These are phyloP conservation scores for Hirschfeldia incana DNA, from an alignment of 345 rosid genomes.

Conservation along the genomic window DNA sequence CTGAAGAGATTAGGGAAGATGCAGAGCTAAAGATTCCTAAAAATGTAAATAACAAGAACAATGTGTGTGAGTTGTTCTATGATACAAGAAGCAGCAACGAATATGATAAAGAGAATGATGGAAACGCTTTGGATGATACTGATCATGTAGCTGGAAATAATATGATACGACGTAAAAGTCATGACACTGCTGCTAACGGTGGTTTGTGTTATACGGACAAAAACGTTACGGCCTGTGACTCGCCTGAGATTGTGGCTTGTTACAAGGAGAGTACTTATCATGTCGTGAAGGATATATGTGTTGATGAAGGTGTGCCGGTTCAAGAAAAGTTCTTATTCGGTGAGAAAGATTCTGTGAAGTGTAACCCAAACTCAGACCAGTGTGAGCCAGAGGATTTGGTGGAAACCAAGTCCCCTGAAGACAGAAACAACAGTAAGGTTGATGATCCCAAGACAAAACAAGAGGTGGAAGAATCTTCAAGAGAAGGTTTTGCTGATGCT, in stretches of 20 bases:
- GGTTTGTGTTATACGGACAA: conserved; percentile 56
- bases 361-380: conserved; percentile 17
- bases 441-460: neutral
- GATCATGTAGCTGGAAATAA: conserved; percentile 5
- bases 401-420: conserved; percentile 26
- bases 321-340: conserved; percentile 58
- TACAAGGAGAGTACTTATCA: conserved; percentile 58
- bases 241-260: conserved; percentile 71
- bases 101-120: conserved; percentile 28
- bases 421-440: neutral
- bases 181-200: conserved; percentile 14
- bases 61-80: conserved; percentile 27
- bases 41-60: conserved; percentile 18
- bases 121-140: neutral
- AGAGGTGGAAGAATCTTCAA: conserved; percentile 32
- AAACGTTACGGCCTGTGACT: conserved; percentile 50
- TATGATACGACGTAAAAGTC: neutral
- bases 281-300: conserved; percentile 72
- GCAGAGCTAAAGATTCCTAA: conserved; percentile 34
- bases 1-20: conserved; percentile 41
- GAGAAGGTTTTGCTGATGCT: conserved; percentile 30
- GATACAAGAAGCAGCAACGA: conserved; percentile 38
- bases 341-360: conserved; percentile 41
- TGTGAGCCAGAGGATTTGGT: conserved; percentile 27
- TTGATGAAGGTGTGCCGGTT: conserved; percentile 69